phyloP scores from a whole-genome alignment of 2,329 filamentous ascomycete genomes.

The Exophiala dermatitidis region DNA sequence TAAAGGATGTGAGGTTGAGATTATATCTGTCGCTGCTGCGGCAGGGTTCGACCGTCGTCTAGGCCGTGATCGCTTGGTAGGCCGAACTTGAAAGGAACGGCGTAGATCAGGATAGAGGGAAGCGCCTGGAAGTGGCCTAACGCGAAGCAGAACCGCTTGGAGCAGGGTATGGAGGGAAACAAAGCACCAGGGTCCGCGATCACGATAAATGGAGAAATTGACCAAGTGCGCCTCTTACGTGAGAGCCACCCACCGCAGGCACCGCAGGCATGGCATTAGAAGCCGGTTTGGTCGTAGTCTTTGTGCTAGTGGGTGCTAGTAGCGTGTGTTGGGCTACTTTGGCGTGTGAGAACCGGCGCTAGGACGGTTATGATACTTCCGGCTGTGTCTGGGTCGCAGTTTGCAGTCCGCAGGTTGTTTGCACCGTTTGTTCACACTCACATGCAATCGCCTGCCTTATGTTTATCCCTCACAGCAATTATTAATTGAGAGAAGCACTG shows the following conservation, averaged over 20 bases:
- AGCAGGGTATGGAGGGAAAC: not conserved
- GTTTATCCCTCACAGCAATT: not conserved
- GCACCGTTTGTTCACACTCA: not conserved
- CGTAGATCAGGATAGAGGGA: not conserved
- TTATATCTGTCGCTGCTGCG: not conserved
- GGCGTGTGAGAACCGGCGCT: too few species aligned
- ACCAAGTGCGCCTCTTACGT: not conserved
- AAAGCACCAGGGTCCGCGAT: not conserved
- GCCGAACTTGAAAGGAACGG: not conserved
- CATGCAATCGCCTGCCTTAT: not conserved
- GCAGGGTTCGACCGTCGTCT: not conserved
- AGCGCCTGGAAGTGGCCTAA: not conserved
- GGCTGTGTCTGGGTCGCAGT: not conserved
- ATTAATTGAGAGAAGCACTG: too few species aligned
- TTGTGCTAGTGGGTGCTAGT: too few species aligned
- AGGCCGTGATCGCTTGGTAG: not conserved
- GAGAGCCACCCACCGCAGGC: not conserved
- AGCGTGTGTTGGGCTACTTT: too few species aligned
- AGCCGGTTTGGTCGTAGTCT: too few species aligned
- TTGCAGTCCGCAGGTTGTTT: not conserved
- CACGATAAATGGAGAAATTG: not conserved
- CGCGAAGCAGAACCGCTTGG: not conserved
- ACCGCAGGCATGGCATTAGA: not conserved
- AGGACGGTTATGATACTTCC: not conserved
- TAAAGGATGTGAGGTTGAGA: not conserved